A percentile compares a stretch with the other conserved stretches of the same genome.
Conservation (phyloP, 192 early-diverging fungal species). For the Fimicolochytrium jonesii region DNA sequence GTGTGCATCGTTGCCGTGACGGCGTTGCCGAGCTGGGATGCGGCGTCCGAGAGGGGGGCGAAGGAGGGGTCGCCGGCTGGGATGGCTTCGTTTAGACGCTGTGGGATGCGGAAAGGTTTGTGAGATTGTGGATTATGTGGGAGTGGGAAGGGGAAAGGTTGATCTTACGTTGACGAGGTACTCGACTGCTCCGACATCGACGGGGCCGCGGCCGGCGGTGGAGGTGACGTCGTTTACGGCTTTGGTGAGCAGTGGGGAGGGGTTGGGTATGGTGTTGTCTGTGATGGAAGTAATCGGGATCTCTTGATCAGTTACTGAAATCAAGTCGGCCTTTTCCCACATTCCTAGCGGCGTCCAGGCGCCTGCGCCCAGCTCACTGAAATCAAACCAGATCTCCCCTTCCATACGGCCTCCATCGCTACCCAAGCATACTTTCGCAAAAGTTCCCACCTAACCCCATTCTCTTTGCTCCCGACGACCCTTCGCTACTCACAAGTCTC, state of each 20-base stretch:
- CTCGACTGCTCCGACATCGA: conserved; percentile 13
- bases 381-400: no score
- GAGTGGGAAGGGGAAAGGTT: no score
- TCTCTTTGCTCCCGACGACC: no score
- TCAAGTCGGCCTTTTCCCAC: no score
- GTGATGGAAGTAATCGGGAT: no score
- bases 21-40: not conserved
- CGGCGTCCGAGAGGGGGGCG: not conserved
- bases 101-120: not conserved
- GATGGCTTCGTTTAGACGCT: conserved; percentile 3
- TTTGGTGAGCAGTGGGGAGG: conserved; percentile 4
- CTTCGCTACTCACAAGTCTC: conserved; percentile 15
- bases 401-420: no score
- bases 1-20: not conserved
- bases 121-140: not conserved
- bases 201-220: conserved; percentile 14
- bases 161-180: conserved; percentile 9
- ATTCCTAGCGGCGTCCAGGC: no score
- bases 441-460: no score
- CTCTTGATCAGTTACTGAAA: no score
- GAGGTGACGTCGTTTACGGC: conserved; percentile 18
- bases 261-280: conserved; percentile 12
- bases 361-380: no score
- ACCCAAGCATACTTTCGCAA: no score
- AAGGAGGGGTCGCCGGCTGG: conserved; percentile 5